phyloP scores from a whole-genome alignment of 139 green algal species.

The Coelastrella sp. region DNA sequence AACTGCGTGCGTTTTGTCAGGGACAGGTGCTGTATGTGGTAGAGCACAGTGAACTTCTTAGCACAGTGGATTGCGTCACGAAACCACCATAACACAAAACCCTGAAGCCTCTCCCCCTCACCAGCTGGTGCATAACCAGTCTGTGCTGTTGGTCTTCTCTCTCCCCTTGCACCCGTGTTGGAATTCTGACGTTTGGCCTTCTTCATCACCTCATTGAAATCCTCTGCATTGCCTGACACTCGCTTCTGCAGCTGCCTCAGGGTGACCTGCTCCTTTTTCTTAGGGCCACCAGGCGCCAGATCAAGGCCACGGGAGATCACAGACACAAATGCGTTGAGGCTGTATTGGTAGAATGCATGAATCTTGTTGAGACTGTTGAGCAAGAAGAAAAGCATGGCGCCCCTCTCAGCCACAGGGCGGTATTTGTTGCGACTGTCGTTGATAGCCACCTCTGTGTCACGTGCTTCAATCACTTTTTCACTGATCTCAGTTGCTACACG shows the following conservation, averaged over 20 bases:
- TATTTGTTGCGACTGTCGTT: constrained; percentile 88
- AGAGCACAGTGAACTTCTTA: no score
- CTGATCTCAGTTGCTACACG: constrained; percentile 78
- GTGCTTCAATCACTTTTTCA: constrained; percentile 73
- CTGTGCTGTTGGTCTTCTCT: constrained; percentile 22
- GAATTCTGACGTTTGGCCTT: constrained; percentile 56
- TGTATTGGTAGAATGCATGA: constrained; percentile 90
- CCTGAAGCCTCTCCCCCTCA: no score
- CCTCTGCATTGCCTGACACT: constrained; percentile 52
- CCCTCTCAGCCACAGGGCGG: constrained; percentile 77
- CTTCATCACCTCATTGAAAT: constrained; percentile 70
- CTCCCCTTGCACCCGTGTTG: background rate
- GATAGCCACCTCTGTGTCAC: constrained; percentile 76
- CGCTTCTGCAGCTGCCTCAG: constrained; percentile 53
- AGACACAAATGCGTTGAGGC: constrained; percentile 84
- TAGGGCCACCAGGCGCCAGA: constrained; percentile 73
- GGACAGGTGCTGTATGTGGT: no score
- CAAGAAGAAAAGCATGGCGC: constrained; percentile 86
- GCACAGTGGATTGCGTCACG: no score
- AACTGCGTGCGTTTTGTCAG: no score
- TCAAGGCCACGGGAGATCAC: constrained; percentile 86
- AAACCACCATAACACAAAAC: no score
- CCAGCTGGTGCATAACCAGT: constrained; percentile 6
- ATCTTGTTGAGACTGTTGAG: constrained; percentile 92
- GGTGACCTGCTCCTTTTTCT: constrained; percentile 58